Percentiles rank a stretch among this genome's conserved stretches.
phyloP scores from a whole-genome alignment of 495 filamentous ascomycete species.

The Penicillium coffeae region DNA sequence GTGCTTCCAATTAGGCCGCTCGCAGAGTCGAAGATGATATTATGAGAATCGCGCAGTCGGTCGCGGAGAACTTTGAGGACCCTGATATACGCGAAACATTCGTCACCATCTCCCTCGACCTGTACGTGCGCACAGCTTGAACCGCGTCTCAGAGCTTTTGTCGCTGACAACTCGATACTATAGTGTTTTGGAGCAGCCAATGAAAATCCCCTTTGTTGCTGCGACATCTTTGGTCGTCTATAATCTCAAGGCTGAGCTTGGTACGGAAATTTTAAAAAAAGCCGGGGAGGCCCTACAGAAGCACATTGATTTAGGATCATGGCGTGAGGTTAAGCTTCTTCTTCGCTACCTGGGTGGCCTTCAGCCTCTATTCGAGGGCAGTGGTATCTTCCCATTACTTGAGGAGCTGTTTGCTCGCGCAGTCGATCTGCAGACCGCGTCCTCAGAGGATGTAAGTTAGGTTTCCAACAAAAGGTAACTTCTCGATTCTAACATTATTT shows the following conservation, averaged over 20 bases:
- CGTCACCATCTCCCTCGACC: conserved; percentile 64
- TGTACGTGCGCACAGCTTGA: conserved; percentile 47
- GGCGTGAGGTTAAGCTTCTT: conserved; percentile 87
- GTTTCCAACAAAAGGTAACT: not conserved
- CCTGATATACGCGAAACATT: conserved; percentile 66
- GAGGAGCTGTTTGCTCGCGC: conserved; percentile 81
- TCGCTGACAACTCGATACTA: conserved; percentile 9
- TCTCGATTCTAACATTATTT: conserved; percentile 17
- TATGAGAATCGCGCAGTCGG: conserved; percentile 65
- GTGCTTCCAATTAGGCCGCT: conserved; percentile 49
- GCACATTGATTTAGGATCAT: conserved; percentile 64
- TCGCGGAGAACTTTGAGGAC: conserved; percentile 79
- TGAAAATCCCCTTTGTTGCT: conserved; percentile 92
- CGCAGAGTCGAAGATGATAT: conserved; percentile 79
- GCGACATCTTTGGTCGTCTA: conserved; percentile 75
- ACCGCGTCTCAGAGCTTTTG: not conserved
- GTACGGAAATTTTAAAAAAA: conserved; percentile 61
- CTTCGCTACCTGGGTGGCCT: conserved; percentile 82
- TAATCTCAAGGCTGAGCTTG: conserved; percentile 65
- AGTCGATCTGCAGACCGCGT: conserved; percentile 84
- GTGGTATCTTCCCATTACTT: conserved; percentile 80
- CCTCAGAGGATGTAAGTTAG: conserved; percentile 76
- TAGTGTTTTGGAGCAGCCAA: conserved; percentile 78
- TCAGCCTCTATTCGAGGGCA: conserved; percentile 72
- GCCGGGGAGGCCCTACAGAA: conserved; percentile 55